phyloP scores from a whole-genome alignment of 192 early-diverging fungal genomes.

The Podila epicladia region DNA sequence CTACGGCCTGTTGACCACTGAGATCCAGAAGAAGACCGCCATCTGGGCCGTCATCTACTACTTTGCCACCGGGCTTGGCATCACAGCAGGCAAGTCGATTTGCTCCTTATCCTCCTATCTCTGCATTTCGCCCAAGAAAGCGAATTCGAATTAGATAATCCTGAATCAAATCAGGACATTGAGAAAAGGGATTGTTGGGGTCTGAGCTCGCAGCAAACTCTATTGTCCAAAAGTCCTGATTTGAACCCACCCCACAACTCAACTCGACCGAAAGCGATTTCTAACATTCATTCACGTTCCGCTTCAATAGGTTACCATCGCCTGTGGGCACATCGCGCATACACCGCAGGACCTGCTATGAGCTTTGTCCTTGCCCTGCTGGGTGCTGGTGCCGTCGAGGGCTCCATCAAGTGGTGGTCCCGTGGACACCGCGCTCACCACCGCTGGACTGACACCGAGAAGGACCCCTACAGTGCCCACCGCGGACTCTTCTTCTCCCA shows the following conservation, averaged over 20 bases:
- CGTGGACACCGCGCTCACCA: slow-evolving; percentile 90
- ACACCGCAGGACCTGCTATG: slow-evolving; percentile 70
- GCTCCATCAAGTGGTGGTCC: slow-evolving; percentile 89
- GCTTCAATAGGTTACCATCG: slow-evolving; percentile 77
- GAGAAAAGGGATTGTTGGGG: no score
- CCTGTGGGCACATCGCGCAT: slow-evolving; percentile 83
- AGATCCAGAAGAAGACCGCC: slow-evolving; percentile 73
- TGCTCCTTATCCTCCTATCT: not conserved
- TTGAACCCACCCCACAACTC: no score
- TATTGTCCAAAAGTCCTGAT: no score
- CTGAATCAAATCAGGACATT: no score
- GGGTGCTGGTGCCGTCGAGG: slow-evolving; percentile 80
- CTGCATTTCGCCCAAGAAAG: not conserved
- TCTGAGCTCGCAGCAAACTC: no score
- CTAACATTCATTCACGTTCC: not conserved
- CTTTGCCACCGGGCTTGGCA: slow-evolving; percentile 83
- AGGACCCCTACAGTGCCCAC: slow-evolving; percentile 85
- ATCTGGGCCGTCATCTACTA: slow-evolving; percentile 79
- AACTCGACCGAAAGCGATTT: no score
- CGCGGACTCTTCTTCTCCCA: slow-evolving; percentile 86
- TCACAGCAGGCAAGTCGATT: slow-evolving; percentile 77
- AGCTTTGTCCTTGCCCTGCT: slow-evolving; percentile 71
- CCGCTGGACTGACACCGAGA: slow-evolving; percentile 86
- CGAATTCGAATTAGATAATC: not conserved
- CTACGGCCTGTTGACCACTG: slow-evolving; percentile 81